phyloP scores from a whole-genome alignment of 192 early-diverging fungal genomes.

The Geranomyces michiganensis region DNA sequence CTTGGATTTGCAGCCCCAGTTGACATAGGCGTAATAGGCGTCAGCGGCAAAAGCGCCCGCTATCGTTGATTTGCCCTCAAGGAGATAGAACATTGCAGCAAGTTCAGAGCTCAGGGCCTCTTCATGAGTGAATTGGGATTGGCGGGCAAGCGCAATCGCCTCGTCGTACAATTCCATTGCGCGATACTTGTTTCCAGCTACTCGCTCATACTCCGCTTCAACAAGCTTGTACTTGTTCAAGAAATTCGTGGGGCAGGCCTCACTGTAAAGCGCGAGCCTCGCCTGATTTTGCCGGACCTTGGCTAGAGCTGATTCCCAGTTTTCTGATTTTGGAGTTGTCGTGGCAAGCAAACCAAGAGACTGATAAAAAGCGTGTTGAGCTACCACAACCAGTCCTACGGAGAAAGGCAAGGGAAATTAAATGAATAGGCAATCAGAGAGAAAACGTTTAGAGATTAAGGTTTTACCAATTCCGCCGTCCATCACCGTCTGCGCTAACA shows the following conservation, averaged over 20 bases:
- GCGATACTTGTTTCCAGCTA: slow-evolving; percentile 11
- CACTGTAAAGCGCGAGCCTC: not conserved
- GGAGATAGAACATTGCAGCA: slow-evolving; percentile 15
- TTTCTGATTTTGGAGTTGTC: not conserved
- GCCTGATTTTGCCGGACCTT: slow-evolving; percentile 9
- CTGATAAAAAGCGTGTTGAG: slow-evolving; percentile 20
- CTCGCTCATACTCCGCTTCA: slow-evolving; percentile 21
- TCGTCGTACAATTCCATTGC: slow-evolving; percentile 28
- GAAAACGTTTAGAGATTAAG: no score
- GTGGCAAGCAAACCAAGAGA: slow-evolving; percentile 12
- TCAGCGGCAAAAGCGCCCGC: slow-evolving; percentile 16
- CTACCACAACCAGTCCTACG: not conserved
- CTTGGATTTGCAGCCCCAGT: slow-evolving; percentile 13
- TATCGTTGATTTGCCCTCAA: not conserved
- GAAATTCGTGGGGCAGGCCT: slow-evolving; percentile 2
- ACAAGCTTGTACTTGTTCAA: slow-evolving; percentile 20
- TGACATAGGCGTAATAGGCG: slow-evolving; percentile 15
- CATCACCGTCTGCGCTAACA: not conserved
- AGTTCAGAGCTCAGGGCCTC: slow-evolving; percentile 19
- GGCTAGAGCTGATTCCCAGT: not conserved
- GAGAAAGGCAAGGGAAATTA: no score
- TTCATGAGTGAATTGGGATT: slow-evolving; percentile 19
- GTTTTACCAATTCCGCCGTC: not conserved
- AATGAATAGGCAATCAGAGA: no score
- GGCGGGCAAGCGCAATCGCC: slow-evolving; percentile 10